phyloP scores from a whole-genome alignment of 1,284 basidiomycete species.

The Marasmius oreades region DNA sequence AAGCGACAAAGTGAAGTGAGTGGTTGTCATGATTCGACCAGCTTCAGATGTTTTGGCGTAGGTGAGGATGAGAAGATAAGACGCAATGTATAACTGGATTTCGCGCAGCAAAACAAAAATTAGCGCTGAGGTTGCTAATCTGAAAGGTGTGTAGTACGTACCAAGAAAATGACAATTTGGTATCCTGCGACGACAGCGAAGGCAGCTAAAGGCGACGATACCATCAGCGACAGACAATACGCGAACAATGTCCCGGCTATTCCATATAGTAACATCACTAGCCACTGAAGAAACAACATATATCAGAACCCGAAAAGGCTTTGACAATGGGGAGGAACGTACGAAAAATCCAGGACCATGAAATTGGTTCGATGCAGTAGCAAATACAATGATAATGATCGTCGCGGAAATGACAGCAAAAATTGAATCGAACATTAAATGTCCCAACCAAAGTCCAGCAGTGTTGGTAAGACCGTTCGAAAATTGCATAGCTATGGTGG shows the following conservation, averaged over 20 bases:
- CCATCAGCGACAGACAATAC: slow-evolving; percentile 62
- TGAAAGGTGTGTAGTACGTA: slow-evolving; percentile 30
- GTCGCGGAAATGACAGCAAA: slow-evolving; percentile 55
- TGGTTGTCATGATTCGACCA: slow-evolving; percentile 50
- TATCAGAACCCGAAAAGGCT: background rate
- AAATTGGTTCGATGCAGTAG: slow-evolving; percentile 57
- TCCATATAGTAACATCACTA: slow-evolving; percentile 70
- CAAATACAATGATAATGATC: slow-evolving; percentile 61
- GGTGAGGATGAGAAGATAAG: slow-evolving; percentile 66
- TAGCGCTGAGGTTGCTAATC: background rate
- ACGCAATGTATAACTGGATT: slow-evolving; percentile 55
- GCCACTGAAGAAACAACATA: slow-evolving; percentile 44
- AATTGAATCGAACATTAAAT: slow-evolving; percentile 71
- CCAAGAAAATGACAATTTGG: slow-evolving; percentile 70
- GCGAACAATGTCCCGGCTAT: slow-evolving; percentile 65
- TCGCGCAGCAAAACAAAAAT: background rate
- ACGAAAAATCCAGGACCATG: slow-evolving; percentile 68
- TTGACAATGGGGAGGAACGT: slow-evolving; percentile 23
- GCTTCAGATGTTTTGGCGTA: slow-evolving; percentile 63
- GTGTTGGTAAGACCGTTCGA: slow-evolving; percentile 77
- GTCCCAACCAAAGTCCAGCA: slow-evolving; percentile 74
- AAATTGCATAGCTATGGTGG: slow-evolving; percentile 59
- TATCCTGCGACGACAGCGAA: slow-evolving; percentile 76
- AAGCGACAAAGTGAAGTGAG: slow-evolving; percentile 68
- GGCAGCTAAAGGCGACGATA: slow-evolving; percentile 66